Evolutionary conservation across 202 grass and related monocot genomes (phyloP).

Genomic region (Bolboschoenoplectus hybrid): DNA sequence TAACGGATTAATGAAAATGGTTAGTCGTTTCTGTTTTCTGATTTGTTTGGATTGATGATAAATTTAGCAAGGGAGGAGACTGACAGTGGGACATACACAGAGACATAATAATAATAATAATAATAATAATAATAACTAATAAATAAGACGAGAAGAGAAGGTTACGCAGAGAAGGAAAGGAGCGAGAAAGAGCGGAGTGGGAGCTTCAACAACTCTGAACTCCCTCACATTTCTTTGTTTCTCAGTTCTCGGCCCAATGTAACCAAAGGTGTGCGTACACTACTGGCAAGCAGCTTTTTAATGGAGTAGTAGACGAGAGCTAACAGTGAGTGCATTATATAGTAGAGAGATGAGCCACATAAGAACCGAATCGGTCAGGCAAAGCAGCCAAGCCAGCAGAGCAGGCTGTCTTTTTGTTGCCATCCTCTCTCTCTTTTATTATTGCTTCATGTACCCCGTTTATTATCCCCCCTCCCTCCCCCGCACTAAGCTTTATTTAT

Average conservation of each 20-base stretch:
- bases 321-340: not conserved
- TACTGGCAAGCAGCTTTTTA: no score
- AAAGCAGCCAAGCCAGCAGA: not conserved
- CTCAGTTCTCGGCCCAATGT: no score
- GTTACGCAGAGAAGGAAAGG: no score
- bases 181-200: no score
- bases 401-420: not conserved
- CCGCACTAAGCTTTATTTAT: not conserved
- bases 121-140: not conserved
- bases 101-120: not conserved
- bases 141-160: not conserved
- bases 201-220: no score
- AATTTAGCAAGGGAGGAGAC: not conserved
- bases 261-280: no score
- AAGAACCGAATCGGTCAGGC: not conserved
- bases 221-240: no score
- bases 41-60: not conserved
- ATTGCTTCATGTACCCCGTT: constrained; percentile 8
- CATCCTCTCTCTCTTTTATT: not conserved
- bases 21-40: not conserved
- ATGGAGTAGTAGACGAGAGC: no score
- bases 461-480: not conserved
- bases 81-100: not conserved
- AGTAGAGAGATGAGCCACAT: not conserved
- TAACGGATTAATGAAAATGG: not conserved